These are phyloP conservation scores for Cerrena zonata DNA, from an alignment of 1,284 basidiomycete genomes.

Conservation along the genomic window DNA sequence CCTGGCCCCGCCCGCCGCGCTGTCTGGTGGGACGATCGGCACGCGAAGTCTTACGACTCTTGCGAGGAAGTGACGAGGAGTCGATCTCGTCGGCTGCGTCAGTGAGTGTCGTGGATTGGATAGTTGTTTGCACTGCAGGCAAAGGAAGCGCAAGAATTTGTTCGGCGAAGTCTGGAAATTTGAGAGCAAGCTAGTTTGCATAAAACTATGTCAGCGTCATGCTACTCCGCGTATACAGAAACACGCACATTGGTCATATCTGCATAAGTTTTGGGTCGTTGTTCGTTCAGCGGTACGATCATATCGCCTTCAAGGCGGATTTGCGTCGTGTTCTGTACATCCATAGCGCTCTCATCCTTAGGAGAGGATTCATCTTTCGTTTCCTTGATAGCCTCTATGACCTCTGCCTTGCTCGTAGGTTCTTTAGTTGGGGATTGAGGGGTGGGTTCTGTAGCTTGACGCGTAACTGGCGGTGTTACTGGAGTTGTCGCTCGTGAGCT, in stretches of 20 bases:
- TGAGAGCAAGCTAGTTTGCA: conserved; percentile 13
- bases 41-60: background rate
- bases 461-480: no score
- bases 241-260: conserved; percentile 23
- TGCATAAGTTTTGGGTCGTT: conserved; percentile 21
- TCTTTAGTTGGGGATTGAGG: no score
- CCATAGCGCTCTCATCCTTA: no score
- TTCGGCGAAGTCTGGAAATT: conserved; percentile 12
- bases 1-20: no score
- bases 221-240: no score
- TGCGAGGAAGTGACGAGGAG: background rate
- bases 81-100: conserved; percentile 14
- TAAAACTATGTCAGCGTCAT: no score
- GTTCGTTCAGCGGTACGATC: conserved; percentile 15
- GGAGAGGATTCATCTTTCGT: no score
- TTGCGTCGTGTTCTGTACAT: background rate
- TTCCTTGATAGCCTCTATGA: no score
- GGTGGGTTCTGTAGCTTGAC: no score
- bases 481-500: no score
- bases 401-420: no score
- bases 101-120: conserved; percentile 4
- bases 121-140: background rate
- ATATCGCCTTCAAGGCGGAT: conserved; percentile 11
- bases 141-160: conserved; percentile 17
- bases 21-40: background rate